Percentiles rank a stretch among this genome's conserved stretches.
Evolutionary conservation across 2,329 filamentous ascomycete genomes (phyloP).

Genomic region (Hypoxylon sp.): DNA sequence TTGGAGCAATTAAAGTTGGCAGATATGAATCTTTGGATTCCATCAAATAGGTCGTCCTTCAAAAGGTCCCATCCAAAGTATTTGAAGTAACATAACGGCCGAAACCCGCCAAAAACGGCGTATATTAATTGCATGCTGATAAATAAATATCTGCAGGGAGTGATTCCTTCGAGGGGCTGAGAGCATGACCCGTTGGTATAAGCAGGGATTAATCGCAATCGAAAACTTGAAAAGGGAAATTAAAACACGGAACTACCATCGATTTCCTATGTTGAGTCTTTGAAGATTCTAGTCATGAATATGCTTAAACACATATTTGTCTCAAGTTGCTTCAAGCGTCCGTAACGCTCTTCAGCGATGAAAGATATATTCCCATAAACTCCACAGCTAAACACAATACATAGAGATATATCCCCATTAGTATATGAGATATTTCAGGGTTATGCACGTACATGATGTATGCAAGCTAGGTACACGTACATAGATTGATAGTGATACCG

Average conservation of each 20-base stretch:
- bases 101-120: constrained; percentile 12
- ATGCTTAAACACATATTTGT: neutral
- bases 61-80: neutral
- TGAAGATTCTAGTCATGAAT: neutral
- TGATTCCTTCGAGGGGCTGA: constrained; percentile 23
- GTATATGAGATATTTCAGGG: too few relatives aligned
- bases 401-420: too few relatives aligned
- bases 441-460: too few relatives aligned
- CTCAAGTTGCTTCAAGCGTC: neutral
- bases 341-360: too few relatives aligned
- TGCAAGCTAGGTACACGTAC: neutral
- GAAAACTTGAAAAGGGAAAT: constrained; percentile 39
- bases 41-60: neutral
- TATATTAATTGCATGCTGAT: constrained; percentile 37
- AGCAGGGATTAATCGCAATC: constrained; percentile 29
- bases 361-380: too few relatives aligned
- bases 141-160: constrained; percentile 27
- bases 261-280: constrained; percentile 15
- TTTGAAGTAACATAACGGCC: neutral
- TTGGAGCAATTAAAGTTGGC: neutral
- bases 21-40: neutral
- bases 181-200: constrained; percentile 20
- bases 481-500: constrained; percentile 30
- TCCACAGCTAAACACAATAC: too few relatives aligned
- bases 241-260: constrained; percentile 32